These are phyloP conservation scores for Coemansia sp. DNA, from an alignment of 192 early-diverging fungal genomes.

Conservation along the genomic window DNA sequence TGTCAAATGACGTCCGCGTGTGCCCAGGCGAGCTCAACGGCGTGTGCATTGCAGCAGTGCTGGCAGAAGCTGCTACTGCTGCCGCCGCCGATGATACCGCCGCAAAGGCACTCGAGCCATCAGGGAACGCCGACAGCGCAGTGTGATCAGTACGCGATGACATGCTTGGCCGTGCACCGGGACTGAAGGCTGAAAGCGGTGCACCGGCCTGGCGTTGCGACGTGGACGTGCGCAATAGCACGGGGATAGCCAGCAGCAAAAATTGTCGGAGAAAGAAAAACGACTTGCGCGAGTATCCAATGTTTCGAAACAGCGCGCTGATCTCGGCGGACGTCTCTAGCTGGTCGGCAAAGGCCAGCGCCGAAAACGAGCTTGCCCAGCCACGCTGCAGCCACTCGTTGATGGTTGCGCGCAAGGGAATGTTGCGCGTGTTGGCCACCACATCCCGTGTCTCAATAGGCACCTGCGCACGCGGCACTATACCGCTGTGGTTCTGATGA, in stretches of 20 bases:
- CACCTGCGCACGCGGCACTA: not conserved
- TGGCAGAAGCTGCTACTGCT: conserved; percentile 12
- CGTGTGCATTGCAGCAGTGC: conserved; percentile 5
- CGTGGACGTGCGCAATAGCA: conserved; percentile 36
- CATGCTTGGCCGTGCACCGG: conserved; percentile 4
- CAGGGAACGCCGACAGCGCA: conserved; percentile 31
- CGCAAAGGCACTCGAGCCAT: conserved; percentile 42
- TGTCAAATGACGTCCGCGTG: conserved; percentile 8
- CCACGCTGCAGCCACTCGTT: conserved; percentile 42
- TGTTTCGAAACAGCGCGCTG: conserved; percentile 15
- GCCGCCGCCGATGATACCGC: conserved; percentile 34
- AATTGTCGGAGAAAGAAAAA: conserved; percentile 47
- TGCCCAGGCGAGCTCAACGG: conserved; percentile 2
- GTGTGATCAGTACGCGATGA: conserved; percentile 14
- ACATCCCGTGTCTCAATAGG: conserved; percentile 12
- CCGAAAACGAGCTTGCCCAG: conserved; percentile 21
- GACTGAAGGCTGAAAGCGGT: not conserved
- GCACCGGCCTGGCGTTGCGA: conserved; percentile 5
- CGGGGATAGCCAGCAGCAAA: conserved; percentile 29
- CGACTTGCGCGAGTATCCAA: conserved; percentile 34
- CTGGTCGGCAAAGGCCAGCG: conserved; percentile 32
- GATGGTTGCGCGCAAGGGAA: conserved; percentile 16
- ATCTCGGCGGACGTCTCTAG: conserved; percentile 31
- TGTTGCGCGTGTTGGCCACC: conserved; percentile 13
- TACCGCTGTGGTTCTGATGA: not conserved